Evolutionary conservation across 176 grass and related monocot species (phyloP).

Genomic region (Areca catechu): DNA sequence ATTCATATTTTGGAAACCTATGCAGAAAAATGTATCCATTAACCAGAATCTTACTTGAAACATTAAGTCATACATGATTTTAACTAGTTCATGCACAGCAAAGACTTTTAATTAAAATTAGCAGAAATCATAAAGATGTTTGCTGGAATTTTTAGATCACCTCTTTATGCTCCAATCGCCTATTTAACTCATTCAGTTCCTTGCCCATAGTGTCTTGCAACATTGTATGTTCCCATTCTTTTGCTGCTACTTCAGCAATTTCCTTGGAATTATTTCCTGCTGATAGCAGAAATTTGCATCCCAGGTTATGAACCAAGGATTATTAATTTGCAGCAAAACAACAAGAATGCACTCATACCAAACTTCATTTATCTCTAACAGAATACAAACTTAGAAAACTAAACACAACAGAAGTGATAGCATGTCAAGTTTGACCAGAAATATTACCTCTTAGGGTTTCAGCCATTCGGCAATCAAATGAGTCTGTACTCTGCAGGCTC

Average conservation of each 20-base stretch:
- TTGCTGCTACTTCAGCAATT: conserved; percentile 80
- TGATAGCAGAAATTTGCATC: not conserved
- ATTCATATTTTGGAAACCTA: too few relatives aligned
- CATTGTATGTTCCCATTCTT: conserved; percentile 96
- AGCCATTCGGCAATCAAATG: conserved; percentile 64
- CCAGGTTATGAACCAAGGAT: too few relatives aligned
- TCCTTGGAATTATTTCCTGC: conserved; percentile 57
- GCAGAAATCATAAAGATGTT: not conserved
- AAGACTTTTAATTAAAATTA: not conserved
- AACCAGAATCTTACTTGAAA: too few relatives aligned
- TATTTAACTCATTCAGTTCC: conserved; percentile 94
- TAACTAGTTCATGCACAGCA: too few relatives aligned
- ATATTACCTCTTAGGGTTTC: conserved; percentile 57
- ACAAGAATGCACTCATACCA: not conserved
- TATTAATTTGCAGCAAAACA: conserved; percentile 2
- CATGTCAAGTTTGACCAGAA: conserved; percentile 13
- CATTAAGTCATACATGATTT: too few relatives aligned
- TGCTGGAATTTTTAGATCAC: conserved; percentile 19
- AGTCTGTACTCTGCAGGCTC: conserved; percentile 80
- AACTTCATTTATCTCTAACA: not conserved
- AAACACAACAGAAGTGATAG: conserved; percentile 10
- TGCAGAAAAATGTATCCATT: too few relatives aligned
- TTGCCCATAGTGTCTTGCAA: conserved; percentile 92
- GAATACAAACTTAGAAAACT: conserved; percentile 12
- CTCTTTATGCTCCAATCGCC: conserved; percentile 89